Evolutionary conservation across 1,139 yeast species (phyloP), one percentile per base, ranked within the genome.

Genomic region (Hansenula anomala): DNA sequence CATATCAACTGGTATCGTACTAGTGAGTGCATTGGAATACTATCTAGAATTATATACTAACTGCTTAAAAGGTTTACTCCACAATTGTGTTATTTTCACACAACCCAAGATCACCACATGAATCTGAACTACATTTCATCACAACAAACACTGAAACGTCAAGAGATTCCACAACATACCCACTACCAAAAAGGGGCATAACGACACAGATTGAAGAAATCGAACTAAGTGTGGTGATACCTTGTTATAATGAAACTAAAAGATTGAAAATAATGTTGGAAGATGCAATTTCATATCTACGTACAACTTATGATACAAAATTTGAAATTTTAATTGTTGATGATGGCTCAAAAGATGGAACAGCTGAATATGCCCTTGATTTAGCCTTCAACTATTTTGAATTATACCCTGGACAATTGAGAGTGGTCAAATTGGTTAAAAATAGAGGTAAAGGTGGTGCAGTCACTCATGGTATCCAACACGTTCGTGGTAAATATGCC

Each of bases 361-460:
- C 98, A 0, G 75, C 79, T 10, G 71, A 74, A 27, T 83, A 70
- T 55, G 95, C 96, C 5, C 59, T 92, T 29, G 58, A 69, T 17
- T 71, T 85, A 61, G 95, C 96, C 2, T 48, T 51, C 7, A 58
- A 69, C 27, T 60, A 63, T 30, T 69, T 69, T 46, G 59, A 64
- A 3, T 60, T 87, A 38, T 44, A 59, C 23, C 80, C 89, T 0
- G 85, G 80, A 37, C 70, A 71, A 32, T 55, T 94, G 58, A 69
- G 90, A 47, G 90, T 88, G 30, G 71, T 88, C 23, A 74, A 73
- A 48, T 69, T 92, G 45, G 75, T 64, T 29, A 61, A 76, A 46
- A 92, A 92, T 58, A 71, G 98, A 52, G 98, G 98, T 23, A 92
- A 92, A 63, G 98, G 98, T 17, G 98, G 98, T 9, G 98, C 97